Percentiles rank a stretch among this genome's conserved stretches.
These are phyloP conservation scores for Klebsormidium nitens DNA, from an alignment of 139 green algal species.

Conservation along the genomic window DNA sequence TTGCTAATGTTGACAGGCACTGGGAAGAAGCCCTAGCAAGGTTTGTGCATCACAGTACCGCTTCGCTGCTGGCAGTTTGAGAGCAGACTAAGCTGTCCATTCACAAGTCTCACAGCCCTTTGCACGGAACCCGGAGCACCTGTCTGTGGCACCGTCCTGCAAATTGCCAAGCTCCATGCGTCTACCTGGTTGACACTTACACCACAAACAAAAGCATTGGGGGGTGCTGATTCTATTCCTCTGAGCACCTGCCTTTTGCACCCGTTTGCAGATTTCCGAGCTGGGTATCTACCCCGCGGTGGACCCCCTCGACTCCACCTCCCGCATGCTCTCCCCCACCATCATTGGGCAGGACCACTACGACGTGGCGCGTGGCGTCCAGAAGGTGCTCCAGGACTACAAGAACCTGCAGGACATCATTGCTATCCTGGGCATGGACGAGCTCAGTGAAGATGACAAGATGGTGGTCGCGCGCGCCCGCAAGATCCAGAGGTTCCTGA, in stretches of 20 bases:
- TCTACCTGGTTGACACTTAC: too few relatives aligned
- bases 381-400: constrained; percentile 92
- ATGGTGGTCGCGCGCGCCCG: constrained; percentile 91
- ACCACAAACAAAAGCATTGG: too few relatives aligned
- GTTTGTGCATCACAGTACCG: too few relatives aligned
- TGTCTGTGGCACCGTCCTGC: too few relatives aligned
- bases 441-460: constrained; percentile 99
- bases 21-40: too few relatives aligned
- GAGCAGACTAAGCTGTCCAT: too few relatives aligned
- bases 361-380: constrained; percentile 83
- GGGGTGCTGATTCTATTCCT: constrained; percentile 1
- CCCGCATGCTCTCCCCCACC: constrained; percentile 90
- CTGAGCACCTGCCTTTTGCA: neutral
- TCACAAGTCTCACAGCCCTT: too few relatives aligned
- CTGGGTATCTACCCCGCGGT: constrained; percentile 99
- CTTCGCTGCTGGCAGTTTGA: too few relatives aligned
- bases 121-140: too few relatives aligned
- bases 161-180: too few relatives aligned
- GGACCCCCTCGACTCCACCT: constrained; percentile 98
- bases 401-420: constrained; percentile 96
- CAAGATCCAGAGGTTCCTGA: constrained; percentile 99
- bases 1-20: too few relatives aligned
- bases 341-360: constrained; percentile 98
- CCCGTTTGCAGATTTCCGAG: constrained; percentile 79
- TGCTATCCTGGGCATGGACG: constrained; percentile 99